Percentiles rank a stretch among this genome's conserved stretches.
Evolutionary conservation across 306 rosid species (phyloP).

Genomic region (Sicyos baderoa): DNA sequence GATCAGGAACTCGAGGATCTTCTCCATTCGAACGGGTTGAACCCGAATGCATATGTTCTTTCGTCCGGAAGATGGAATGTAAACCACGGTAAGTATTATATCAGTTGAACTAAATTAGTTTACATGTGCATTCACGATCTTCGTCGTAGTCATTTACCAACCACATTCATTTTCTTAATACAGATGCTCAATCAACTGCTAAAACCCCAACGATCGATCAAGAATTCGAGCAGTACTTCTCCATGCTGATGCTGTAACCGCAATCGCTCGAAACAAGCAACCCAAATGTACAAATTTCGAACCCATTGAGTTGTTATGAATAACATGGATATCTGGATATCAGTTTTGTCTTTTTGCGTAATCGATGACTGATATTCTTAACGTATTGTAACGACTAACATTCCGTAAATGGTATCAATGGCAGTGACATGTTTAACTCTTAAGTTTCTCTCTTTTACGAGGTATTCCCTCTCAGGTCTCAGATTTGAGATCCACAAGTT

Average conservation of each 20-base stretch:
- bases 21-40: constrained; percentile 32
- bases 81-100: not conserved
- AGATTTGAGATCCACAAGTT: no score
- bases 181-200: constrained; percentile 55
- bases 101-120: not conserved
- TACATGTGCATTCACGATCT: not conserved
- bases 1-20: constrained; percentile 47
- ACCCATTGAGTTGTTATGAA: no score
- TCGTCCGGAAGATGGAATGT: constrained; percentile 46
- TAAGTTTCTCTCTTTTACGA: no score
- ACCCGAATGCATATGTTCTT: constrained; percentile 38
- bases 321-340: no score
- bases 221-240: constrained; percentile 89
- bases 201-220: constrained; percentile 80
- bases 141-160: not conserved
- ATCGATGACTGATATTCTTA: no score
- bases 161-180: constrained; percentile 23
- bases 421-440: not conserved
- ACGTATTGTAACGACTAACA: no score
- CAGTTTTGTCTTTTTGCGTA: no score
- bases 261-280: no score
- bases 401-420: no score
- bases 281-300: no score
- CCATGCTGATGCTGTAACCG: constrained; percentile 60
- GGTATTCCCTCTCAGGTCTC: no score